phyloP scores from a whole-genome alignment of 2,329 filamentous ascomycete species.

The Pyrenochaeta sp. region DNA sequence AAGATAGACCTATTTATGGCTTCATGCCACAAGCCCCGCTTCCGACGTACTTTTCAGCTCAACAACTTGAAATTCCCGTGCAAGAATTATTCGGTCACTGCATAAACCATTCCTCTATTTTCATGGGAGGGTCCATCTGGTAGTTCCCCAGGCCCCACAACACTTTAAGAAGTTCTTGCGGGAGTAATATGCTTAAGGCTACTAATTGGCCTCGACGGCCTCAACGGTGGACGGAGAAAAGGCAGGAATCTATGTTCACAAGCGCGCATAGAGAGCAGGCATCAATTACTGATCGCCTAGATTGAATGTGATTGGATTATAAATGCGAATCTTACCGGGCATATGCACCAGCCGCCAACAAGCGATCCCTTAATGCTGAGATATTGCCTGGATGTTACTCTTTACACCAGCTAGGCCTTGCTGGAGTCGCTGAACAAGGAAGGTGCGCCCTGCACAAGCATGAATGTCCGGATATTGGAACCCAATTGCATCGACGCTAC shows the following conservation, averaged over 20 bases:
- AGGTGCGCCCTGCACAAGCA: not conserved
- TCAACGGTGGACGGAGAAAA: not conserved
- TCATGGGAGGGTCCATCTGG: too few relatives aligned
- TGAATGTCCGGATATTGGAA: not conserved
- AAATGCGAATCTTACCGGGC: constrained; percentile 7
- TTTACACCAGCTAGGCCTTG: not conserved
- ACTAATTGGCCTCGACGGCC: not conserved
- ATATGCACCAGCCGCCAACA: constrained; percentile 1
- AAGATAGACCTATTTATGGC: too few relatives aligned
- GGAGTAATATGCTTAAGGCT: not conserved
- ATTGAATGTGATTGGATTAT: constrained; percentile 2
- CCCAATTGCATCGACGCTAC: not conserved
- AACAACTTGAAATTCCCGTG: too few relatives aligned
- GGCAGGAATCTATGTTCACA: not conserved
- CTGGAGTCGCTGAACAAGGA: not conserved
- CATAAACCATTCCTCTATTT: not conserved
- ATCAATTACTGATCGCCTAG: not conserved
- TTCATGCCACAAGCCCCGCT: too few relatives aligned
- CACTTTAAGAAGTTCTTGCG: not conserved
- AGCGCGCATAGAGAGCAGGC: constrained; percentile 2
- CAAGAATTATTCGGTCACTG: not conserved
- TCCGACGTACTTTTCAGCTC: not conserved
- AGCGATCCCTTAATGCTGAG: constrained; percentile 1
- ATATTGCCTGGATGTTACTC: not conserved
- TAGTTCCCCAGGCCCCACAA: not conserved